Base-by-base conservation (phyloP, 108 stramenopile species). In the Nitzschia sp. region DNA sequence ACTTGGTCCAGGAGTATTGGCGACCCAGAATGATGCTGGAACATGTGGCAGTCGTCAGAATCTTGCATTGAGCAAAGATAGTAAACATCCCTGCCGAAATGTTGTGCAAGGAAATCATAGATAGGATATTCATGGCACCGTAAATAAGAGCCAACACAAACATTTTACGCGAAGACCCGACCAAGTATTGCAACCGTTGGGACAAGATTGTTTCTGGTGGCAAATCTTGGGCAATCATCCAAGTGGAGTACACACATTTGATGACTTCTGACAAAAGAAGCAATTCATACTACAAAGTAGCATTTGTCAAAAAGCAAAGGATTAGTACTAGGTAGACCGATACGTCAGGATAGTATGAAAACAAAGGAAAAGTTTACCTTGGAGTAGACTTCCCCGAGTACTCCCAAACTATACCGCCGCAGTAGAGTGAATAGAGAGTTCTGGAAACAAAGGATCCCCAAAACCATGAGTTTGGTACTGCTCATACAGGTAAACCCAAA, bases 1-100 rank as follows among this genome's bases (percentile, higher is more conserved):
- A 95, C 70, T 95, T 88, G 19, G 94, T 85, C 79, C 79, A 75
- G 40, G 91, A 91, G 73, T 95, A 92, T 9, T 72, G 68, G 24
- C 86, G 81, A 37, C 71, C 40, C 60, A 97, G 67, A 46, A 97
- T 77, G 12, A 95, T 14, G 17, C 83, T 81, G 10, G 95, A 96
- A 76, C 84, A 95, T 8, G 78, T 70, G n/a, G 95, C 97, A 3
- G 97, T 97, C 21, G 94, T 90, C 72, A 97, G 74, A 52, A 97
- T 94, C 63, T 97, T 97, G 72, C 91, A 86, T 56, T 97, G 95
- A 2, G 90, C 89, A 68, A 85, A 91, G 40, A 92, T 78, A 25
- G 93, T 95, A 62, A 96, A 97, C 63, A 90, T 87, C 7, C 91
- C 91, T n/a, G 96, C 96, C 10, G 85, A 88, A 62, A 97, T 92